Conservation (phyloP, 768 basidiomycete species). For the Suillus subalutaceus region DNA sequence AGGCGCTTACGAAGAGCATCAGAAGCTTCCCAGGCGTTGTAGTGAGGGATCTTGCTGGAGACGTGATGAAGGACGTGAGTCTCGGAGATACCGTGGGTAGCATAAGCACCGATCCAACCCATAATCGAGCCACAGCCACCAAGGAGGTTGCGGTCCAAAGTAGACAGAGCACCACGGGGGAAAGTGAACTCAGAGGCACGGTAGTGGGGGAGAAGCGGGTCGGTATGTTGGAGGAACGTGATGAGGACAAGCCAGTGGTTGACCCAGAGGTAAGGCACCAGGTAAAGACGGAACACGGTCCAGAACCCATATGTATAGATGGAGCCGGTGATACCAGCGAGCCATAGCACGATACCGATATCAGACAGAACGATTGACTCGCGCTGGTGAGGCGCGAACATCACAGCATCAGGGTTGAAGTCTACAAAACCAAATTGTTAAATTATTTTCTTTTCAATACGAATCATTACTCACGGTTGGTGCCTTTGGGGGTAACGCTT, state of each 20-base stretch:
- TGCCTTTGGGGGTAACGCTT: constrained; percentile 74
- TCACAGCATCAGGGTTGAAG: constrained; percentile 74
- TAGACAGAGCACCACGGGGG: constrained; percentile 89
- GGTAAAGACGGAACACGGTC: constrained; percentile 77
- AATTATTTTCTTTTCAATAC: not conserved
- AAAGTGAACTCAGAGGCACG: constrained; percentile 89
- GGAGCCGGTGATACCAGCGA: constrained; percentile 57
- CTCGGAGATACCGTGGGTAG: constrained; percentile 92
- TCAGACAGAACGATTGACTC: constrained; percentile 81
- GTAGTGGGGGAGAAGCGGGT: constrained; percentile 94
- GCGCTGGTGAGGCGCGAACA: constrained; percentile 85
- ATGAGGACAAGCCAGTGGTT: constrained; percentile 97
- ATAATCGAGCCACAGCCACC: constrained; percentile 79
- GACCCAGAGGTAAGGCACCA: constrained; percentile 90
- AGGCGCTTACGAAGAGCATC: constrained; percentile 79
- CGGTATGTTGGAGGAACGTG: constrained; percentile 98
- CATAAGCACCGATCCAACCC: constrained; percentile 83
- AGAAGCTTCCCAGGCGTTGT: constrained; percentile 92
- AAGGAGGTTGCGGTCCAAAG: constrained; percentile 82
- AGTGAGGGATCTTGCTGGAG: constrained; percentile 95
- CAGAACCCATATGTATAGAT: constrained; percentile 65
- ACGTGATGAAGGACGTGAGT: constrained; percentile 94
- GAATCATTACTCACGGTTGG: constrained; percentile 65
- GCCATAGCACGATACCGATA: constrained; percentile 77
- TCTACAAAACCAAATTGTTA: constrained; percentile 40